A percentile compares a stretch with the other conserved stretches of the same genome.
Evolutionary conservation across 768 basidiomycete species (phyloP).

Genomic region (Chalciporus pseudorubinellus): DNA sequence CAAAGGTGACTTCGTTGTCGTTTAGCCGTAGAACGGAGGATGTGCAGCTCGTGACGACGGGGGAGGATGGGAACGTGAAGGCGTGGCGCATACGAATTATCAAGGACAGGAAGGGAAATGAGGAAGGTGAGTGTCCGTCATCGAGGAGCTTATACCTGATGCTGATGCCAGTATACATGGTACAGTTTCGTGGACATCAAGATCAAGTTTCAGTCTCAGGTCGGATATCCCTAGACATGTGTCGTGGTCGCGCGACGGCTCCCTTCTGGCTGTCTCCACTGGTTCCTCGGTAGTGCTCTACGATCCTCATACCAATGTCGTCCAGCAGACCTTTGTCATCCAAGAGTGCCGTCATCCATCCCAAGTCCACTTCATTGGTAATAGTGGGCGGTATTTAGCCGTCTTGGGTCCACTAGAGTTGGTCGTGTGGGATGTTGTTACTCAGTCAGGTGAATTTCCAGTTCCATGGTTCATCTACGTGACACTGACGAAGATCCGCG

Average conservation of each 20-base stretch:
- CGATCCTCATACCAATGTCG: constrained; percentile 59
- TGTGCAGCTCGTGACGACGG: constrained; percentile 65
- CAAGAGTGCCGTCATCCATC: constrained; percentile 48
- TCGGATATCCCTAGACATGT: constrained; percentile 61
- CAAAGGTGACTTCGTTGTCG: constrained; percentile 56
- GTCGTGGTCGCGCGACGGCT: constrained; percentile 84
- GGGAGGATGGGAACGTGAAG: constrained; percentile 74
- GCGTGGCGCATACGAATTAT: constrained; percentile 66
- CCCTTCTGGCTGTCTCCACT: constrained; percentile 74
- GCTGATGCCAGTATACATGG: not conserved
- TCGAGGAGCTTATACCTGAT: not conserved
- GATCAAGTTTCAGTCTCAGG: constrained; percentile 70
- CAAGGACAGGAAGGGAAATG: constrained; percentile 43
- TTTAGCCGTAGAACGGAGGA: constrained; percentile 57
- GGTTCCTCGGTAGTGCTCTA: constrained; percentile 70
- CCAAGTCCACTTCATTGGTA: constrained; percentile 65
- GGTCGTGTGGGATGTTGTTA: constrained; percentile 71
- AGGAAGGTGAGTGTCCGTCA: constrained; percentile 47
- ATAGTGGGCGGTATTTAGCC: constrained; percentile 67
- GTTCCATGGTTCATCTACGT: not conserved
- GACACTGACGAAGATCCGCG: not conserved
- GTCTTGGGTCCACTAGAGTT: constrained; percentile 48
- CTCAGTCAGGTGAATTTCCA: constrained; percentile 51
- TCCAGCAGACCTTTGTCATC: constrained; percentile 58
- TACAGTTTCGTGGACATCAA: constrained; percentile 68